Percentiles rank a stretch among this genome's conserved stretches.
Evolutionary conservation across 306 rosid genomes (phyloP).

Genomic region (Dicorynia guianensis): DNA sequence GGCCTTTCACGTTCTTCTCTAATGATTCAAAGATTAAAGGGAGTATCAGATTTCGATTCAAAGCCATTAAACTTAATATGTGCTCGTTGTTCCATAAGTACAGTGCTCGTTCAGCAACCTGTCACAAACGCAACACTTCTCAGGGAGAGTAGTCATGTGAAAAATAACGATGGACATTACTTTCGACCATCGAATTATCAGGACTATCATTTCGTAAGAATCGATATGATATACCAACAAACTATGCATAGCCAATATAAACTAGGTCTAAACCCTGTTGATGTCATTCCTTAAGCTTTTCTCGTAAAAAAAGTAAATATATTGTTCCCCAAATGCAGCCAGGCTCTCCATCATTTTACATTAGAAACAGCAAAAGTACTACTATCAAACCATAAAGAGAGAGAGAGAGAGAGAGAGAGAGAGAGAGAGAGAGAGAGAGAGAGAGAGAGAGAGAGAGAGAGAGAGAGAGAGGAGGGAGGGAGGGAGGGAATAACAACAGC

Average conservation of each 20-base stretch:
- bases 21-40: conserved; percentile 65
- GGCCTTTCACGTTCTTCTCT: conserved; percentile 65
- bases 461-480: too few relatives aligned
- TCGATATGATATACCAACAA: neutral
- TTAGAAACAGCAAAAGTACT: neutral
- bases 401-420: too few relatives aligned
- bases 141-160: conserved; percentile 22
- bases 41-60: conserved; percentile 59
- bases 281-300: neutral
- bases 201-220: neutral
- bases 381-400: neutral
- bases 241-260: conserved; percentile 18
- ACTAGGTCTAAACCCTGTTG: conserved; percentile 22
- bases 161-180: conserved; percentile 11
- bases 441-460: too few relatives aligned
- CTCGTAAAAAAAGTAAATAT: neutral
- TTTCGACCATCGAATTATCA: conserved; percentile 7
- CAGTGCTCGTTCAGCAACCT: conserved; percentile 81
- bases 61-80: conserved; percentile 57
- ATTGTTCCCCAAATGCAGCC: neutral
- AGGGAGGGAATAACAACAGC: too few relatives aligned
- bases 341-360: conserved; percentile 21
- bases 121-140: conserved; percentile 36
- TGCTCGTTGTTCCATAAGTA: conserved; percentile 75
- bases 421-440: too few relatives aligned